These are phyloP conservation scores for Penicillium glabrum DNA, from an alignment of 2,329 filamentous ascomycete species.

Conservation along the genomic window DNA sequence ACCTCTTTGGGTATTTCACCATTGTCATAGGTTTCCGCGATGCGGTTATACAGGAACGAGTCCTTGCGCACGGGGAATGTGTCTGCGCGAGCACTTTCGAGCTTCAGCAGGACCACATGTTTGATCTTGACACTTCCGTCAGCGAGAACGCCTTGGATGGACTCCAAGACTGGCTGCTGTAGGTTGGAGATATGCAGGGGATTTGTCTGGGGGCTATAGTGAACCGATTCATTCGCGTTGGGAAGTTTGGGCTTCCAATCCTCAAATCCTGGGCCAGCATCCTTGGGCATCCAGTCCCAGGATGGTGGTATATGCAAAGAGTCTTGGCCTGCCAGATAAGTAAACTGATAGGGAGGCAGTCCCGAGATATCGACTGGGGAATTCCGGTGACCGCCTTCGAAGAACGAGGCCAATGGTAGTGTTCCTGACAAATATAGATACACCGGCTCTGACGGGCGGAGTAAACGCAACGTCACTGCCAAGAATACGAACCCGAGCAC, in stretches of 20 bases:
- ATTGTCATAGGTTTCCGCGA: constrained; percentile 37
- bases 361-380: constrained; percentile 10
- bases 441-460: constrained; percentile 15
- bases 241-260: constrained; percentile 18
- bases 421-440: constrained; percentile 19
- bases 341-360: constrained; percentile 12
- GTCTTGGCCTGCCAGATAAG: constrained; percentile 13
- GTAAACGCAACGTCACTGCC: constrained; percentile 7
- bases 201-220: constrained; percentile 38
- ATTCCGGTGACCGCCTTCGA: constrained; percentile 8
- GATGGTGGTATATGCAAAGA: constrained; percentile 11
- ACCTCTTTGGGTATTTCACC: constrained; percentile 33
- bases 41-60: constrained; percentile 30
- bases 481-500: constrained; percentile 8
- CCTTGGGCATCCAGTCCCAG: constrained; percentile 20
- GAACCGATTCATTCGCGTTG: constrained; percentile 1
- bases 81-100: constrained; percentile 48
- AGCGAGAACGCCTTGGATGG: constrained; percentile 22
- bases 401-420: constrained; percentile 18
- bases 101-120: constrained; percentile 42
- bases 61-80: constrained; percentile 45
- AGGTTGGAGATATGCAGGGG: constrained; percentile 44
- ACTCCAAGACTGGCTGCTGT: constrained; percentile 11
- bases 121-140: constrained; percentile 37
- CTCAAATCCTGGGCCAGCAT: constrained; percentile 16